phyloP scores from a whole-genome alignment of 371 early-diverging fungal species.

The Encephalitozoon hellem region DNA sequence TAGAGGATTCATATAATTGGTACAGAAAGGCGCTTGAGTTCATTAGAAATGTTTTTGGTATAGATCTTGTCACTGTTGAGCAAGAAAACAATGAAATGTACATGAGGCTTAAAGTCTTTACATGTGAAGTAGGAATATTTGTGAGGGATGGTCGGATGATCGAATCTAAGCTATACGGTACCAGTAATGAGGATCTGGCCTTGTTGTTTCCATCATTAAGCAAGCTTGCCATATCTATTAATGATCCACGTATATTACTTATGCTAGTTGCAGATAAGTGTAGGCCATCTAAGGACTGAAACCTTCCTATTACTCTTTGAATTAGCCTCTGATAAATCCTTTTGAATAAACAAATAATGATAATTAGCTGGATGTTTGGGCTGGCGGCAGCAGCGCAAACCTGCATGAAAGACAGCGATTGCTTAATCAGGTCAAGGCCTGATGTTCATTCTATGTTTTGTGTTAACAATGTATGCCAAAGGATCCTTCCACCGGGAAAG shows the following conservation, averaged over 20 bases:
- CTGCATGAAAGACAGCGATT: slow-evolving; percentile 58
- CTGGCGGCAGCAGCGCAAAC: not conserved
- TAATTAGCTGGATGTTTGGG: not conserved
- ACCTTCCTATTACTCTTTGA: not conserved
- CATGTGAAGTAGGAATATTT: slow-evolving; percentile 1
- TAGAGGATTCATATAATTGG: slow-evolving; percentile 53
- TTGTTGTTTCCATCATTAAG: not conserved
- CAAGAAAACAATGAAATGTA: slow-evolving; percentile 1
- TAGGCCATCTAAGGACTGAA: not conserved
- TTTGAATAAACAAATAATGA: slow-evolving; percentile 28
- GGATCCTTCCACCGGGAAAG: slow-evolving; percentile 49
- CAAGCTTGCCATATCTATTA: not conserved
- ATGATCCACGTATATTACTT: slow-evolving; percentile 14
- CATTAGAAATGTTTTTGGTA: slow-evolving; percentile 43
- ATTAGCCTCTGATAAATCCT: not conserved
- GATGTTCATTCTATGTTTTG: slow-evolving; percentile 59
- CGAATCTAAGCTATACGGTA: not conserved
- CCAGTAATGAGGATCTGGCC: not conserved
- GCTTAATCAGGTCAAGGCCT: slow-evolving; percentile 43
- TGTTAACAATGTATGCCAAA: slow-evolving; percentile 56
- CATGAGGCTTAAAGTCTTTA: not conserved
- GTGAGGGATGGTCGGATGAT: not conserved
- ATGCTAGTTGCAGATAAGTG: not conserved
- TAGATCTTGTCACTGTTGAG: not conserved
- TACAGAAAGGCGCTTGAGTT: slow-evolving; percentile 23